Percentiles rank a stretch among this genome's conserved stretches.
Evolutionary conservation across 1,284 basidiomycete species (phyloP).

Genomic region (Pseudozyma thailandica): DNA sequence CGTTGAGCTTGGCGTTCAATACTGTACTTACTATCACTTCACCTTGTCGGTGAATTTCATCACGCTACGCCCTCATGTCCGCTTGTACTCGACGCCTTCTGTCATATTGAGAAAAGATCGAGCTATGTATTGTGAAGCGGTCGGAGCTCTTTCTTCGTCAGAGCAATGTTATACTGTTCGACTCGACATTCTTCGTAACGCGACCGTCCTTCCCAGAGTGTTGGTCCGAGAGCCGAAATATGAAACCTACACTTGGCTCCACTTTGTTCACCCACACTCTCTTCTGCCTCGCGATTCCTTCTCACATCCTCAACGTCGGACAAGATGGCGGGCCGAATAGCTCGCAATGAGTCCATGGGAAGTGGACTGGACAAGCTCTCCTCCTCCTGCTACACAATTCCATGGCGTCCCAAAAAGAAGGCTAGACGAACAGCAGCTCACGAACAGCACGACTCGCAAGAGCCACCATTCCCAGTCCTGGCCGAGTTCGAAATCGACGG

Average conservation of each 20-base stretch:
- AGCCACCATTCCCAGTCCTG: constrained; percentile 31
- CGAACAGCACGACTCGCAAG: neutral
- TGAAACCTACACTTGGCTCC: constrained; percentile 13
- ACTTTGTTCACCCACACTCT: neutral
- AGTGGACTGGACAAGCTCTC: constrained; percentile 41
- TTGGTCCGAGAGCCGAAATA: constrained; percentile 47
- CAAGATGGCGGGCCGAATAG: constrained; percentile 18
- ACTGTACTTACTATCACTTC: too few species aligned
- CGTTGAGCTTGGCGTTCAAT: too few species aligned
- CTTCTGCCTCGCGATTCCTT: neutral
- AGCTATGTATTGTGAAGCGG: too few species aligned
- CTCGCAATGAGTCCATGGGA: constrained; percentile 10
- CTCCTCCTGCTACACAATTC: constrained; percentile 48
- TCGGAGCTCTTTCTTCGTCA: too few species aligned
- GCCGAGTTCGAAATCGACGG: constrained; percentile 39
- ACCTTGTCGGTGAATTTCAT: too few species aligned
- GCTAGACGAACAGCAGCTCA: constrained; percentile 6
- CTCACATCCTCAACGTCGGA: neutral
- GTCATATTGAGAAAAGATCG: too few species aligned
- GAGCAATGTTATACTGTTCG: neutral
- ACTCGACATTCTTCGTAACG: neutral
- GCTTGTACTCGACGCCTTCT: too few species aligned
- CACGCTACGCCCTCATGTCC: too few species aligned
- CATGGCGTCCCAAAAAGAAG: constrained; percentile 41
- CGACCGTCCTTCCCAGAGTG: neutral